These are phyloP conservation scores for Fusarium sp. DNA, from an alignment of 2,329 filamentous ascomycete species.

Conservation along the genomic window DNA sequence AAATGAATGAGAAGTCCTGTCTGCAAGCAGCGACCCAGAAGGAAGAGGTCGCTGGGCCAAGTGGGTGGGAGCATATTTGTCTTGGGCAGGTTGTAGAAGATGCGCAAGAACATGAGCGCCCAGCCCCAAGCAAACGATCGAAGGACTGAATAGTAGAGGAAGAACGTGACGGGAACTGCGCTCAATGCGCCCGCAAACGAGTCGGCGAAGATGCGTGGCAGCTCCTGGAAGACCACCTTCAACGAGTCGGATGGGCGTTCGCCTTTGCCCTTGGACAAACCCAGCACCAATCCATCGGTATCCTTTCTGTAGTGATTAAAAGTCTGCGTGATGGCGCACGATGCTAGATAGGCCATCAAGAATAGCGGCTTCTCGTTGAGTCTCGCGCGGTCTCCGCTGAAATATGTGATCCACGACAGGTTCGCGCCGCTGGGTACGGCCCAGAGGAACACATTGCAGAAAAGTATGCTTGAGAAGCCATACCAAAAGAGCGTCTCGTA, in stretches of 20 bases:
- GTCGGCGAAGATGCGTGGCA: constrained; percentile 52
- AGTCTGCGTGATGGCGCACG: constrained; percentile 75
- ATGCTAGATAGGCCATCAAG: constrained; percentile 72
- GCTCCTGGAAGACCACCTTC: constrained; percentile 49
- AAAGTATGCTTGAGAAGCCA: constrained; percentile 76
- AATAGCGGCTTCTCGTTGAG: constrained; percentile 90
- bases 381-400: constrained; percentile 73
- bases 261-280: constrained; percentile 41
- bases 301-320: constrained; percentile 74
- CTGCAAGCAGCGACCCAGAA: constrained; percentile 63
- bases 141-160: constrained; percentile 69
- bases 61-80: constrained; percentile 68
- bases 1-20: constrained; percentile 72
- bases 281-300: constrained; percentile 68
- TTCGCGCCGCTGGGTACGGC: constrained; percentile 66
- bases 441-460: constrained; percentile 82
- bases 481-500: constrained; percentile 79
- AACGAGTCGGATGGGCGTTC: constrained; percentile 44
- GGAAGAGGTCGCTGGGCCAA: constrained; percentile 64
- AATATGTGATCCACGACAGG: constrained; percentile 76
- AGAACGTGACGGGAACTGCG: constrained; percentile 55
- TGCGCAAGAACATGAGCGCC: constrained; percentile 72
- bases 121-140: constrained; percentile 71
- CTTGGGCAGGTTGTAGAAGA: constrained; percentile 78
- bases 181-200: constrained; percentile 53